Evolutionary conservation across 2,329 filamentous ascomycete species (phyloP).

Genomic region (Lachnellula cervina): DNA sequence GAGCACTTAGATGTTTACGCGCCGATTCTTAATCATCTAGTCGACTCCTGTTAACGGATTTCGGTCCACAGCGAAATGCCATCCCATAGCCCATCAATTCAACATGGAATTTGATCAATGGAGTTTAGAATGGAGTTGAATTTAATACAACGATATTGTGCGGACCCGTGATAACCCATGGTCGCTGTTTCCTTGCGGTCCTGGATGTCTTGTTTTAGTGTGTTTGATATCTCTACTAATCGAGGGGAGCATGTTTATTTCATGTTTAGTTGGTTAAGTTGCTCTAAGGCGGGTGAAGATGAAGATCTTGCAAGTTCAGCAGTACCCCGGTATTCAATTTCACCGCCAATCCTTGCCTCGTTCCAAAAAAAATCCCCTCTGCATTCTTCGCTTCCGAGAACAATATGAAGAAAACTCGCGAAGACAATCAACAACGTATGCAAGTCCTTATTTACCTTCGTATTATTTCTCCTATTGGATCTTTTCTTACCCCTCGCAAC

Average conservation of each 20-base stretch:
- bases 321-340: no score
- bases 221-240: no score
- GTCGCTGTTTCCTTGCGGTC: not conserved
- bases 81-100: no score
- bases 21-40: no score
- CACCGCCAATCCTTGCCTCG: no score
- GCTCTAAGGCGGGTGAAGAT: not conserved
- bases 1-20: no score
- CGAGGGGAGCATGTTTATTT: no score
- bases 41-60: no score
- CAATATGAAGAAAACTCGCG: constrained; percentile 10
- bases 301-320: not conserved
- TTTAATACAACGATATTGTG: not conserved
- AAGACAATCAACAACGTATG: not conserved
- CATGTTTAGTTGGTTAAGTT: no score
- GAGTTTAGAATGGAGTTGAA: no score
- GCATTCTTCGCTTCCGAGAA: constrained; percentile 12
- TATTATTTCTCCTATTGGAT: not conserved
- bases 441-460: not conserved
- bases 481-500: not conserved
- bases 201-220: not conserved
- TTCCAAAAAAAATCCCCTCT: not conserved
- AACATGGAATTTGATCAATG: no score
- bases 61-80: no score
- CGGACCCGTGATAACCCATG: not conserved